phyloP scores from a whole-genome alignment of 148 eudicot genomes.

The Vaccinium darrowii region DNA sequence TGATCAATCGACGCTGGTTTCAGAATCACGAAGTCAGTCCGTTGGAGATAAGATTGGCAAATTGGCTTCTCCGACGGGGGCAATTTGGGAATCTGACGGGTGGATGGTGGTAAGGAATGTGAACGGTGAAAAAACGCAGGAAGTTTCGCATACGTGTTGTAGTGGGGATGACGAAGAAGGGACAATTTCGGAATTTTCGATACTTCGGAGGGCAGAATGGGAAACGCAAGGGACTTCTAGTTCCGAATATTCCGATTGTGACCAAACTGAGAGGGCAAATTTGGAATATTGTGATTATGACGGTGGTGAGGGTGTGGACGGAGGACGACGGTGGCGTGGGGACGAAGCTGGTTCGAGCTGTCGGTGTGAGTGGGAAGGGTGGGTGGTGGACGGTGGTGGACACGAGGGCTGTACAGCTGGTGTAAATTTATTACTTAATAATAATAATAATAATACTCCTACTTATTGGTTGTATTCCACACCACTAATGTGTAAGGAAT shows the following conservation, averaged over 20 bases:
- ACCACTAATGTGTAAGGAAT: conserved; percentile 2
- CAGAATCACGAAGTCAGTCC: neutral
- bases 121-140: neutral
- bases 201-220: neutral
- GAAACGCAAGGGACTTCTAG: conserved; percentile 17
- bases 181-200: conserved; percentile 9
- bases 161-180: conserved; percentile 19
- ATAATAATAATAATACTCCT: neutral
- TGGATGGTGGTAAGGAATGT: conserved; percentile 59
- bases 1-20: neutral
- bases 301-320: neutral
- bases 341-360: conserved; percentile 11
- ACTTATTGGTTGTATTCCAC: conserved; percentile 15
- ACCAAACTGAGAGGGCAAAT: conserved; percentile 12
- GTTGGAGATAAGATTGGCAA: conserved; percentile 34
- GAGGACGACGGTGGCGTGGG: conserved; percentile 10
- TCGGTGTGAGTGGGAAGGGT: neutral
- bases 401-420: conserved; percentile 13
- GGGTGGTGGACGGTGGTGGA: conserved; percentile 8
- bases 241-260: conserved; percentile 25
- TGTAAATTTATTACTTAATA: neutral
- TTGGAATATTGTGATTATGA: conserved; percentile 5
- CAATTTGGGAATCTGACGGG: conserved; percentile 69
- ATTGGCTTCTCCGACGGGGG: conserved; percentile 42
- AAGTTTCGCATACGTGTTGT: conserved; percentile 7